phyloP scores from a whole-genome alignment of 2,329 filamentous ascomycete genomes.

The Aspergillus sp. region DNA sequence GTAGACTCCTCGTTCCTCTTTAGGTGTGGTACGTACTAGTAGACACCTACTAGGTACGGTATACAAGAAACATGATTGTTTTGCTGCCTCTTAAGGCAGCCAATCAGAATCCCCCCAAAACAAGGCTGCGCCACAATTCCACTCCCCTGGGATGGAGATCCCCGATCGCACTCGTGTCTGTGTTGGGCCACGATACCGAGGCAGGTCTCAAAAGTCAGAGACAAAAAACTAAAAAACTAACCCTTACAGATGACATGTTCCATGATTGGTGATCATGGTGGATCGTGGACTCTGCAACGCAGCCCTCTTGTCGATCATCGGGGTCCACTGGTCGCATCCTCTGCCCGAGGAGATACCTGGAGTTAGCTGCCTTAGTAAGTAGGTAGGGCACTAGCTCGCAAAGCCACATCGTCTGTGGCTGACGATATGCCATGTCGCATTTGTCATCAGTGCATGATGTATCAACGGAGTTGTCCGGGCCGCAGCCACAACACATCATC shows the following conservation, averaged over 20 bases:
- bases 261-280: conserved; percentile 1
- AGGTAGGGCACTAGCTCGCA: background rate
- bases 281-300: background rate
- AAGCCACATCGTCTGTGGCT: background rate
- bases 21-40: too few relatives aligned
- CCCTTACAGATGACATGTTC: conserved; percentile 19
- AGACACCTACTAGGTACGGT: too few relatives aligned
- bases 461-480: conserved; percentile 8
- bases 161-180: conserved; percentile 15
- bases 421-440: background rate
- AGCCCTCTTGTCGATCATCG: background rate
- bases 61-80: too few relatives aligned
- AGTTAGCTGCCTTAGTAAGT: too few relatives aligned
- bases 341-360: too few relatives aligned
- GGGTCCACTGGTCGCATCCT: background rate
- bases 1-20: too few relatives aligned
- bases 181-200: background rate
- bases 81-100: conserved; percentile 2
- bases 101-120: conserved; percentile 1
- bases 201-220: conserved; percentile 4
- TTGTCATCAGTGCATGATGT: conserved; percentile 1
- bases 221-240: background rate
- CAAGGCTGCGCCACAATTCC: conserved; percentile 11
- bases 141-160: background rate
- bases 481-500: background rate